Conservation (phyloP, 1,139 yeast genomes). For the Magnusiomyces fungicola region DNA sequence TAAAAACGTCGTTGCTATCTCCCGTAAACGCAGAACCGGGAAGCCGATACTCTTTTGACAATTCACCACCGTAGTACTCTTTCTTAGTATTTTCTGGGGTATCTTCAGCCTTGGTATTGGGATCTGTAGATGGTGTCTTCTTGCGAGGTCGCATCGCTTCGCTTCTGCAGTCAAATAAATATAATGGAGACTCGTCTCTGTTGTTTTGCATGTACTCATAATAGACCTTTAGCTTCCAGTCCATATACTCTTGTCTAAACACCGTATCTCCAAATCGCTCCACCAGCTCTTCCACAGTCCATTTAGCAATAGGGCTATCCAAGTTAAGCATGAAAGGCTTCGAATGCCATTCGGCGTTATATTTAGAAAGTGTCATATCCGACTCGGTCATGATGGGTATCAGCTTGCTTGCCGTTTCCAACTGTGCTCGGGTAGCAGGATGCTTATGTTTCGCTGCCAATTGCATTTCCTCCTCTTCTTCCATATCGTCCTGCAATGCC, state of each 20-base stretch:
- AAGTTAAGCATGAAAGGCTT: slow-evolving; percentile 60
- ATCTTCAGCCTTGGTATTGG: not conserved
- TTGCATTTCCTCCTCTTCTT: slow-evolving; percentile 1
- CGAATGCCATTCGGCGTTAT: slow-evolving; percentile 42
- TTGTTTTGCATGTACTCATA: slow-evolving; percentile 53
- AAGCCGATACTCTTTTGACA: slow-evolving; percentile 46
- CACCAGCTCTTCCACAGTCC: slow-evolving; percentile 49
- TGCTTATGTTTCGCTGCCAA: not conserved
- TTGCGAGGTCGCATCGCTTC: slow-evolving; percentile 43
- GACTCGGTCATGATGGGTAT: slow-evolving; percentile 22
- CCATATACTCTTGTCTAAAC: slow-evolving; percentile 79
- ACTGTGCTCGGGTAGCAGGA: not conserved
- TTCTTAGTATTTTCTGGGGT: not conserved
- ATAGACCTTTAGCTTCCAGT: slow-evolving; percentile 64
- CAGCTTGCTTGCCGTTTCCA: not conserved
- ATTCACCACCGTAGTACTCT: slow-evolving; percentile 18
- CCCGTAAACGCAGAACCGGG: slow-evolving; percentile 46
- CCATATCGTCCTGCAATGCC: slow-evolving; percentile 21
- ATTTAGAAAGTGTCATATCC: slow-evolving; percentile 39
- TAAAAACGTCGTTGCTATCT: slow-evolving; percentile 29
- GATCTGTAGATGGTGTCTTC: not conserved
- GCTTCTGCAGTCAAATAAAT: slow-evolving; percentile 73
- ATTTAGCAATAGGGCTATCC: slow-evolving; percentile 39
- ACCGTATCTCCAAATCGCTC: slow-evolving; percentile 49
- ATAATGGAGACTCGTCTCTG: slow-evolving; percentile 74